Conservation (phyloP, 2,329 filamentous ascomycete species). For the Claviceps sp. region DNA sequence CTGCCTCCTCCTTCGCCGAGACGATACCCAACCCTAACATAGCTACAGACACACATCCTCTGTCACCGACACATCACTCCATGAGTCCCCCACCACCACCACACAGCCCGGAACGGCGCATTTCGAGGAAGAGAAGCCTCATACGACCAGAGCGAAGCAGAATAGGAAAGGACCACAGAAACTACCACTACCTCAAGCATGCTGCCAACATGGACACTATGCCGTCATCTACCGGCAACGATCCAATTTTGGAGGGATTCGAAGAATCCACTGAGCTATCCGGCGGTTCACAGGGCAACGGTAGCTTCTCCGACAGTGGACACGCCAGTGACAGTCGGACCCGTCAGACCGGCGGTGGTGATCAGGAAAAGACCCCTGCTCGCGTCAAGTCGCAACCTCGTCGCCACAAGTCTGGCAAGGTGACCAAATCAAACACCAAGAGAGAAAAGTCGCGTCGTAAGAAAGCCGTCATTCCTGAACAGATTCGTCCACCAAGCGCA, state of each 20-base stretch:
- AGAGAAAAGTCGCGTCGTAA: conserved; percentile 28
- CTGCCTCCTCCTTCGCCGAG: conserved; percentile 44
- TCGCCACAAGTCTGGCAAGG: conserved; percentile 42
- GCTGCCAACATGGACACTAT: conserved; percentile 82
- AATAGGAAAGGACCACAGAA: conserved; percentile 76
- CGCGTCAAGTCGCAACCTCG: conserved; percentile 21
- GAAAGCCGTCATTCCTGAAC: conserved; percentile 42
- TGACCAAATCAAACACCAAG: conserved; percentile 36
- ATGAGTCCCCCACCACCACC: conserved; percentile 16
- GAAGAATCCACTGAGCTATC: conserved; percentile 48
- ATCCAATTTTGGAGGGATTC: conserved; percentile 70
- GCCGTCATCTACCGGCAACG: conserved; percentile 85
- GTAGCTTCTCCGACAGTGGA: conserved; percentile 32
- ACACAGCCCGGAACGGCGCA: conserved; percentile 18
- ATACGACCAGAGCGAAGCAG: conserved; percentile 79
- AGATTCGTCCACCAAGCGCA: conserved; percentile 65
- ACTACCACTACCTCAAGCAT: conserved; percentile 93
- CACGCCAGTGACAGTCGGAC: conserved; percentile 22
- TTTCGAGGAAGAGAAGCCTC: conserved; percentile 69
- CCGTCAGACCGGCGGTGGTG: conserved; percentile 18
- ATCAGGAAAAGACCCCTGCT: conserved; percentile 19
- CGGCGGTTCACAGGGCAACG: conserved; percentile 30
- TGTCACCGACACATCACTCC: conserved; percentile 30
- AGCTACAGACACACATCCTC: conserved; percentile 40
- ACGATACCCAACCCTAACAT: conserved; percentile 41